Base-by-base conservation (phyloP, 2,329 filamentous ascomycete species). In the Diaporthe ilicicola region DNA sequence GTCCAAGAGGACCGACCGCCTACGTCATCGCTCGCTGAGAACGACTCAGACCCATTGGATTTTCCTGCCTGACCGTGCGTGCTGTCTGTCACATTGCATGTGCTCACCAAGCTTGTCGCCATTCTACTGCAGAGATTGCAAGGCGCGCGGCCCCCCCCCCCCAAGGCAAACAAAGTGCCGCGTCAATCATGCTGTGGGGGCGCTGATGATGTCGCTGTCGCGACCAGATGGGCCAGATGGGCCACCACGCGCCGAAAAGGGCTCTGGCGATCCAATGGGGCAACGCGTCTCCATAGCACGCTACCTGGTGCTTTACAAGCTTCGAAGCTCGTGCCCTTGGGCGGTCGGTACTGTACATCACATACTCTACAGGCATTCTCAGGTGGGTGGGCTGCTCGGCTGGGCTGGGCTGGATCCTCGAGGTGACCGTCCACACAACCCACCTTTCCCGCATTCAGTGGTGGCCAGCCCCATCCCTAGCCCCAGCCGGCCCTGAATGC, bases 321-420 rank as follows among this genome's bases (percentile, higher is more conserved):
- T 68, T 68, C 66, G 66, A 51, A 68, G 66, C 66, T 68, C 66
- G 66, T 68, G 66, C 55, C 66, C 44, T 64, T 44, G 24, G 29
- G 27, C 59, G 59, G 59, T n/a, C n/a, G n/a, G n/a, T n/a, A n/a
- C n/a, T n/a, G n/a, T n/a, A n/a, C n/a, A n/a, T n/a, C n/a, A n/a
- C n/a, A n/a, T 64, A 64, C 59, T n/a, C n/a, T 64, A 37, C 59
- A 37, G 59, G 44, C 59, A 37, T 37, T 50, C 44, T 50, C 59
- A 27, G 59, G 59, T 19, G 42, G 59, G 59, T 64, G 42, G 42
- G 50, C 27, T 27, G 59, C 59, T 64, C n/a, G n/a, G 59, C 59
- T 37, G 34, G 59, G 59, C 59, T n/a, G 44, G 59, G 42, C 51
- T 46, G 34, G 51, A 56, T 55, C 65, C 65, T 46, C 66, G 12